A percentile compares a stretch with the other conserved stretches of the same genome.
Conservation (phyloP, 768 basidiomycete genomes). For the Thelephora ganbajun region DNA sequence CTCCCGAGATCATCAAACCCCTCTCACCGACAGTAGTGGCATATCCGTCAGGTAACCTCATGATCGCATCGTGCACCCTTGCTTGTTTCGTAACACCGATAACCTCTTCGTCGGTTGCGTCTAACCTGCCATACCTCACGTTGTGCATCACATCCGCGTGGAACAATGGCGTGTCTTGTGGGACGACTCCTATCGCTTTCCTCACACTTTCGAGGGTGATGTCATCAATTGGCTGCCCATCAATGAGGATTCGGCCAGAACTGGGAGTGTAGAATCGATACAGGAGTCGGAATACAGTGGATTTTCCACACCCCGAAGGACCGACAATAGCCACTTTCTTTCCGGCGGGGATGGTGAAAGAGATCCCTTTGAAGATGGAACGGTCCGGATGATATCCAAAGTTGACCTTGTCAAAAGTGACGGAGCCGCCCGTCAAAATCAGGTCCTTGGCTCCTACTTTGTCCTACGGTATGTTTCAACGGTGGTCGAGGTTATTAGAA, state of each 20-base stretch:
- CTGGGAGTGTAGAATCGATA: conserved; percentile 89
- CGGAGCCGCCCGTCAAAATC: conserved; percentile 64
- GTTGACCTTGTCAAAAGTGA: conserved; percentile 82
- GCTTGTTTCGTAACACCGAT: conserved; percentile 72
- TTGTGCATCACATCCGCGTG: conserved; percentile 94
- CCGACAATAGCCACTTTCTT: conserved; percentile 97
- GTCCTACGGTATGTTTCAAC: conserved; percentile 34
- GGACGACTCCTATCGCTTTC: conserved; percentile 77
- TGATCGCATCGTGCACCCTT: conserved; percentile 72
- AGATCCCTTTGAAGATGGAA: conserved; percentile 79
- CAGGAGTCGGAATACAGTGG: conserved; percentile 90
- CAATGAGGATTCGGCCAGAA: conserved; percentile 69
- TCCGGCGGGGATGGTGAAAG: conserved; percentile 87
- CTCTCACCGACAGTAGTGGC: conserved; percentile 88
- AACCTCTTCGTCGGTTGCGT: conserved; percentile 81
- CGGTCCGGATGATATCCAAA: conserved; percentile 90
- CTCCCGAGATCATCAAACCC: conserved; percentile 96
- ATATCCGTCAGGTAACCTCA: conserved; percentile 76
- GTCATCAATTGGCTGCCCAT: conserved; percentile 74
- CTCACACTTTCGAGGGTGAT: conserved; percentile 65
- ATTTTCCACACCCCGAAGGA: conserved; percentile 94
- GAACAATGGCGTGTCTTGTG: conserved; percentile 96
- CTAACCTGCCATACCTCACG: conserved; percentile 79
- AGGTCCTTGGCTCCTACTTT: conserved; percentile 54
- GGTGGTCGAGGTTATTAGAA: neutral